phyloP scores from a whole-genome alignment of 306 rosid species.

The Cucurbita pepo region DNA sequence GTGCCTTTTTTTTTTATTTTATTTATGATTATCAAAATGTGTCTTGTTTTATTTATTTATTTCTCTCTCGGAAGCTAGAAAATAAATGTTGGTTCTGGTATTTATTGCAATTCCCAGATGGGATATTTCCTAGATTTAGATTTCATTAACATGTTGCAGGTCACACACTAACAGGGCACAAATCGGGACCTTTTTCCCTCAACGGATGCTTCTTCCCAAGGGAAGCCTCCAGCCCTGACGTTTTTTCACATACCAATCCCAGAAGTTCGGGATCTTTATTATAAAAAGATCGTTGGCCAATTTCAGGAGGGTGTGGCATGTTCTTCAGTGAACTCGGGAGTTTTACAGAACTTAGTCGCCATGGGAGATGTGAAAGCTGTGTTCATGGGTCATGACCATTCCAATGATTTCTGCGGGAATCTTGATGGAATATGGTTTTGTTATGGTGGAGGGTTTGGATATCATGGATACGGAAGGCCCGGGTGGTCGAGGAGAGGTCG shows the following conservation, averaged over 20 bases:
- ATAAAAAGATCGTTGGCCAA: conserved; percentile 40
- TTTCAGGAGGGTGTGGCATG: conserved; percentile 78
- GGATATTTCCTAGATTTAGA: conserved; percentile 38
- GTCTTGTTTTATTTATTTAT: not conserved
- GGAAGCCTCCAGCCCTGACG: conserved; percentile 33
- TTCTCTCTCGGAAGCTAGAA: not conserved
- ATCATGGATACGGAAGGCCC: conserved; percentile 65
- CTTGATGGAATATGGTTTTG: conserved; percentile 80
- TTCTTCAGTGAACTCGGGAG: conserved; percentile 60
- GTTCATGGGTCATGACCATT: conserved; percentile 88
- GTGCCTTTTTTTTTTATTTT: not conserved
- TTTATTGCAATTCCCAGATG: conserved; percentile 18
- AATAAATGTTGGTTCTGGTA: not conserved
- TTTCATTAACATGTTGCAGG: conserved; percentile 61
- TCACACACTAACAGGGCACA: conserved; percentile 58
- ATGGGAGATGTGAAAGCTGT: conserved; percentile 81
- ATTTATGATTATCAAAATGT: not conserved
- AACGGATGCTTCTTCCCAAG: conserved; percentile 7
- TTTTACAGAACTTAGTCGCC: conserved; percentile 41
- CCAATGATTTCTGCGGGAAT: conserved; percentile 76
- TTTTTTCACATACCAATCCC: conserved; percentile 89
- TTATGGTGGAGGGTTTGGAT: conserved; percentile 93
- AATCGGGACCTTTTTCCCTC: conserved; percentile 13
- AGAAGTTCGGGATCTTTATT: conserved; percentile 45
- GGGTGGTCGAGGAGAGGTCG: conserved; percentile 90